These are phyloP conservation scores for Boechera stricta DNA, from an alignment of 345 rosid genomes.

Conservation along the genomic window DNA sequence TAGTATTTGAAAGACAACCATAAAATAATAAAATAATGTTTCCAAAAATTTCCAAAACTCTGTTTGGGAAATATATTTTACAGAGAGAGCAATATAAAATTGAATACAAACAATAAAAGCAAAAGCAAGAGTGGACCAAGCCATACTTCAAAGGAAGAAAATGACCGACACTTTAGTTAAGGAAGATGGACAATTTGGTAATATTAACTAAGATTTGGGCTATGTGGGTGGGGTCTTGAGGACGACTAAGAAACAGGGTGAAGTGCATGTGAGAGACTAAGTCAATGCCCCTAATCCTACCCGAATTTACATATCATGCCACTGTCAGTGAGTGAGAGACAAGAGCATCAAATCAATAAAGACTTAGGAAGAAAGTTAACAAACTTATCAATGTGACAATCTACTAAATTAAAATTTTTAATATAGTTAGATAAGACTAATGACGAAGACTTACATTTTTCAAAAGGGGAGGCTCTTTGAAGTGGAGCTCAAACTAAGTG, in stretches of 20 bases:
- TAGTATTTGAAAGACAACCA: conserved; percentile 19
- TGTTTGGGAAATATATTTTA: background rate
- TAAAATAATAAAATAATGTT: conserved; percentile 34
- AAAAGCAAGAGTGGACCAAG: conserved; percentile 44
- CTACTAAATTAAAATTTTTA: background rate
- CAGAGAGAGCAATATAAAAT: background rate
- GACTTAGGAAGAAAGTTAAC: conserved; percentile 37
- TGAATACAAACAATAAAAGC: conserved; percentile 30
- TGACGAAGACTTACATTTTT: conserved; percentile 44
- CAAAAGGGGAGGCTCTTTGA: conserved; percentile 96
- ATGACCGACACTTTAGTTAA: conserved; percentile 40
- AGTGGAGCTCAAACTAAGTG: conserved; percentile 81
- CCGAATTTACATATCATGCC: conserved; percentile 35
- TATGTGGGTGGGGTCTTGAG: conserved; percentile 38
- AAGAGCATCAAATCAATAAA: conserved; percentile 40
- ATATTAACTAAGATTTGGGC: background rate
- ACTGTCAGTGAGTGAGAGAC: conserved; percentile 46
- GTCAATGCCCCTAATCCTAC: conserved; percentile 26
- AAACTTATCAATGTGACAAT: conserved; percentile 11
- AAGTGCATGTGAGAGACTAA: conserved; percentile 36
- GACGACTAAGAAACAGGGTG: conserved; percentile 23
- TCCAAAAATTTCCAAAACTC: conserved; percentile 32
- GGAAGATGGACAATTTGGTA: conserved; percentile 25
- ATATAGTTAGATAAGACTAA: conserved; percentile 4
- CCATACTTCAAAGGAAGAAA: conserved; percentile 32